Percentiles rank a stretch among this genome's conserved stretches.
Conservation (phyloP, 306 rosid genomes). For the Lupinus albus region DNA sequence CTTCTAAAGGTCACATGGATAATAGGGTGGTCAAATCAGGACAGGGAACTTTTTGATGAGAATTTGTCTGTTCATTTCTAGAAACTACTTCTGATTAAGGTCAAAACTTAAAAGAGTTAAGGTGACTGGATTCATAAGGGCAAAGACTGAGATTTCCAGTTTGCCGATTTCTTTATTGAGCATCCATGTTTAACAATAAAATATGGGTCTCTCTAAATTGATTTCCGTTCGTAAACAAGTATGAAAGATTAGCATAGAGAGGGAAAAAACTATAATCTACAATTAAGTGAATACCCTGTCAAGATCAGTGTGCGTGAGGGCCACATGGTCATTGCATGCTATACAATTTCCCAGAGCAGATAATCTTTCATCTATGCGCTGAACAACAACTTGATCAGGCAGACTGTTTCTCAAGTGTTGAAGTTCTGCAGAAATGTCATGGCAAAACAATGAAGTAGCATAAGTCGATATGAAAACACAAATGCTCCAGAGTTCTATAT, state of each 20-base stretch:
- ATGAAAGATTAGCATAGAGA: neutral
- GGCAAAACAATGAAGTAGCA: conserved; percentile 18
- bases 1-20: too few relatives aligned
- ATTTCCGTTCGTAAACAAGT: conserved; percentile 1
- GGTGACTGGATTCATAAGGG: too few relatives aligned
- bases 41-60: too few relatives aligned
- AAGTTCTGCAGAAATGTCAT: conserved; percentile 58
- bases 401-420: conserved; percentile 89
- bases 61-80: too few relatives aligned
- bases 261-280: neutral
- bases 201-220: neutral
- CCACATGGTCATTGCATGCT: conserved; percentile 88
- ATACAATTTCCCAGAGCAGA: conserved; percentile 85
- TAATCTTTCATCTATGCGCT: conserved; percentile 76
- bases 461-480: conserved; percentile 12
- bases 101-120: too few relatives aligned
- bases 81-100: too few relatives aligned
- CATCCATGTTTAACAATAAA: too few relatives aligned
- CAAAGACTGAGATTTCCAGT: too few relatives aligned
- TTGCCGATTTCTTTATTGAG: too few relatives aligned
- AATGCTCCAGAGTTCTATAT: neutral
- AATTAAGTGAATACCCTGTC: conserved; percentile 56
- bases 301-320: conserved; percentile 84
- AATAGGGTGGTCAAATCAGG: too few relatives aligned
- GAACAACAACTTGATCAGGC: conserved; percentile 81